Percentiles rank a stretch among this genome's conserved stretches.
phyloP scores from a whole-genome alignment of 2,329 filamentous ascomycete species.

The Rhinocladiella mackenziei region DNA sequence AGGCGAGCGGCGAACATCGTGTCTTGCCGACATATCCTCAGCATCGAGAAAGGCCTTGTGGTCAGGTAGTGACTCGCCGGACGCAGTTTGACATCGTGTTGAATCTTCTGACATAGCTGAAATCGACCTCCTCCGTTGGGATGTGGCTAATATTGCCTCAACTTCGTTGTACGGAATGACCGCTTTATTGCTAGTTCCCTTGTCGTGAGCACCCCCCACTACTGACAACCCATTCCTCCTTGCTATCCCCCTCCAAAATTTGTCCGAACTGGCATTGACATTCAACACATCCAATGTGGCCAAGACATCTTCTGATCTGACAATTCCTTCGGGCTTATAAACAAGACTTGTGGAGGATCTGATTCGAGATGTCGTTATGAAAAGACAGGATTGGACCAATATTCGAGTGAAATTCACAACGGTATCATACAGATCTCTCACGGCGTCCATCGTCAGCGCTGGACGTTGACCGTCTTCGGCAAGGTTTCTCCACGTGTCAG shows the following conservation, averaged over 20 bases:
- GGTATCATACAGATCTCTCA: constrained; percentile 71
- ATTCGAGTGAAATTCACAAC: constrained; percentile 64
- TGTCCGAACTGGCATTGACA: constrained; percentile 40
- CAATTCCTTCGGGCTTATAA: constrained; percentile 33
- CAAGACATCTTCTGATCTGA: constrained; percentile 50
- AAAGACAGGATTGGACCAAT: constrained; percentile 65
- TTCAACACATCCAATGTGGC: constrained; percentile 54
- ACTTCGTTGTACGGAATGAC: constrained; percentile 25
- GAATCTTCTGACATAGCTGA: constrained; percentile 4
- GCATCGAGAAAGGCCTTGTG: too few relatives aligned
- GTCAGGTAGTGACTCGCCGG: neutral
- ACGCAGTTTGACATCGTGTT: constrained; percentile 1
- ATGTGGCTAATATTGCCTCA: constrained; percentile 25
- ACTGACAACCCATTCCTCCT: constrained; percentile 53
- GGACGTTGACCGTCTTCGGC: constrained; percentile 55
- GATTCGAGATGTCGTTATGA: constrained; percentile 66
- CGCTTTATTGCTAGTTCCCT: constrained; percentile 8
- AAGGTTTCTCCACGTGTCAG: constrained; percentile 65
- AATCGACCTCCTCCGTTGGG: constrained; percentile 8
- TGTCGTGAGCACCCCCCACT: constrained; percentile 19
- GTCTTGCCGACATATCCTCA: too few relatives aligned
- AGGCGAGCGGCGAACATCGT: too few relatives aligned
- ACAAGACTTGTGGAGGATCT: constrained; percentile 45
- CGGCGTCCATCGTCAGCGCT: constrained; percentile 67
- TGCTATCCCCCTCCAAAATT: constrained; percentile 52